Evolutionary conservation across 306 rosid genomes (phyloP), one percentile per base, ranked within the genome.

Genomic region (Alnus rubra): DNA sequence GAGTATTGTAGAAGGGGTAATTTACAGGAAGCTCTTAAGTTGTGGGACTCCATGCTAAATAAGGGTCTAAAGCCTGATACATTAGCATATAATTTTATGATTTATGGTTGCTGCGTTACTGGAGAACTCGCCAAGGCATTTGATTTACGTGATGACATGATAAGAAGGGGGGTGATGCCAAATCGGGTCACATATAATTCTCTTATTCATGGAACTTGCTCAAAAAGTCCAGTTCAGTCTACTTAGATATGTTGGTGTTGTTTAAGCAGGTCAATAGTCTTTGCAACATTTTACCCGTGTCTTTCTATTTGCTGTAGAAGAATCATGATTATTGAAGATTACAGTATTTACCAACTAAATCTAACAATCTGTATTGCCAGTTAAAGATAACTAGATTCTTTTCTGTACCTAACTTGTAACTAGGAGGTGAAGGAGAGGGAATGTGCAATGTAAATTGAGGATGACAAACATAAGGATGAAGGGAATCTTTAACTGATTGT

Each of bases 61-160:
- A 89, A 80, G 80, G 98, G 98, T 75, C 71, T 92, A 73, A 85
- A 90, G 83, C 98, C 98, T 60, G 95, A 92, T 81, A 74, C 73
- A 71, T 80, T 90, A 82, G 98, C 94, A 39, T 92, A 87, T 83
- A 88, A 87, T 84, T 88, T 90, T 89, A 68, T 95, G 49, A 91
- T 95, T 78, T 73, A 90, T 73, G 98, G 98, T 69, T 95, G 92
- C 63, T 92, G 98, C 87, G 84, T 95, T 64, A 86, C 80, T 72
- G 98, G 98, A 77, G 87, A 90, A 81, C 83, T 90, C 23, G 44
- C 82, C 80, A 90, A 83, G 86, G 97, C 97, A 28, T 77, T 91
- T 71, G 88, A 88, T 74, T 85, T 95, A 92, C 97, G 86, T n/a
- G 90, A 95, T 82, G 97, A 91, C 82, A 90, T 95, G 97, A 73